These are phyloP conservation scores for Neocatenulostroma microsporum DNA, from an alignment of 2,329 filamentous ascomycete species.

Conservation along the genomic window DNA sequence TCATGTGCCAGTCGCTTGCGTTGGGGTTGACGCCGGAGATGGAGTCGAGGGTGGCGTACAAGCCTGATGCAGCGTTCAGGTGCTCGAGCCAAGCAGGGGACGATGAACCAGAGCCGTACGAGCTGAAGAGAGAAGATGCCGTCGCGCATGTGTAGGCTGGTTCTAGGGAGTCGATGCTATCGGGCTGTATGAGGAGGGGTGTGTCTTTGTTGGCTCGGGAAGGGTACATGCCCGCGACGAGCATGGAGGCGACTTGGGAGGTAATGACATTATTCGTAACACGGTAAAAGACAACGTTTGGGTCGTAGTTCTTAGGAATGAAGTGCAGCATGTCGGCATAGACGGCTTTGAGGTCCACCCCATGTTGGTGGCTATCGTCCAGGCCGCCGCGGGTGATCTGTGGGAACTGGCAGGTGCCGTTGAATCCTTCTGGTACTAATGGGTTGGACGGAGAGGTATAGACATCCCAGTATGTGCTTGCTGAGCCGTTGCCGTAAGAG, in stretches of 20 bases:
- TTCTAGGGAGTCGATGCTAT: slow-evolving; percentile 62
- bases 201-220: slow-evolving; percentile 21
- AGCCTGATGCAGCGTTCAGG: slow-evolving; percentile 46
- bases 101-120: slow-evolving; percentile 40
- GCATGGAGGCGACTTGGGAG: slow-evolving; percentile 68
- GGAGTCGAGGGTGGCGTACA: slow-evolving; percentile 56
- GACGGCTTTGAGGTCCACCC: slow-evolving; percentile 66
- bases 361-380: slow-evolving; percentile 67
- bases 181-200: slow-evolving; percentile 42
- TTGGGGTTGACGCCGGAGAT: slow-evolving; percentile 56
- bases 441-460: slow-evolving; percentile 58
- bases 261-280: slow-evolving; percentile 81
- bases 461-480: slow-evolving; percentile 58
- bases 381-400: slow-evolving; percentile 68
- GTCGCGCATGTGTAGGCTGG: slow-evolving; percentile 61
- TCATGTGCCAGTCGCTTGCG: slow-evolving; percentile 58
- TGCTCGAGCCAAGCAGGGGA: slow-evolving; percentile 56
- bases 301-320: slow-evolving; percentile 47
- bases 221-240: slow-evolving; percentile 63
- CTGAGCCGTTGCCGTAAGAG: slow-evolving; percentile 40
- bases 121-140: slow-evolving; percentile 39
- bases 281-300: slow-evolving; percentile 52
- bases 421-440: slow-evolving; percentile 58
- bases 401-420: slow-evolving; percentile 70
- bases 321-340: slow-evolving; percentile 64